Base-by-base conservation (phyloP, 78 protist species). In the Dictyostelium firmibasis region DNA sequence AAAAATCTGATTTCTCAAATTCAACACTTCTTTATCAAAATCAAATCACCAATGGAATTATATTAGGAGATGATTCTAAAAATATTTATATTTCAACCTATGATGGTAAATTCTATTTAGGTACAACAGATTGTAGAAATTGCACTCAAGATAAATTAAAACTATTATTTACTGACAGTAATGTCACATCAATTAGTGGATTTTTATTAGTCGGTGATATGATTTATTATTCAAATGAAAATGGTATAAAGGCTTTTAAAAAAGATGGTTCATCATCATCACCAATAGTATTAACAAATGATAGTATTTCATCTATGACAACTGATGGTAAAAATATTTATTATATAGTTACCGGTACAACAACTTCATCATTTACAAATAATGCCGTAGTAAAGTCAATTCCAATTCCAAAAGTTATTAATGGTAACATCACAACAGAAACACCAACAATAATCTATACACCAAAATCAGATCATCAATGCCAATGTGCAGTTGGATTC, bases 401-500 rank as follows among this genome's bases (percentile, higher is more conserved):
- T 11, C 23, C 31, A 72, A 72, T 33, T 33, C 11, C 29, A 44
- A 18, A 13, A 13, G 14, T 3, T 27, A 14, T 2, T 10, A 11
- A 13, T 10, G 4, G 38, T 77, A 2, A 41, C 1, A 10, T 0
- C 9, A 35, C 10, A 35, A 27, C 14, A n/a, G 2, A 13, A 20
- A 20, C 11, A 33, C 44, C 79, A 72, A 72, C 13, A 33, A 3
- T 38, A 27, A 41, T 81, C 14, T 81, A 47, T 81, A 81, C 62
- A 14, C 85, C 85, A 47, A 41, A 25, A n/a, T 29, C 69, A 2
- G 72, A 29, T 47, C 8, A 47, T 47, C 62, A 41, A 81, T 50
- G 85, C 16, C 85, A 81, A 81, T 47, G 72, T 81, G 67, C 85
- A n/a, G 72, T 47, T 47, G 85, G 85, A 16, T 81, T 81, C 6